Base-by-base conservation (phyloP, 371 early-diverging fungal genomes). In the Gilbertella persicaria region DNA sequence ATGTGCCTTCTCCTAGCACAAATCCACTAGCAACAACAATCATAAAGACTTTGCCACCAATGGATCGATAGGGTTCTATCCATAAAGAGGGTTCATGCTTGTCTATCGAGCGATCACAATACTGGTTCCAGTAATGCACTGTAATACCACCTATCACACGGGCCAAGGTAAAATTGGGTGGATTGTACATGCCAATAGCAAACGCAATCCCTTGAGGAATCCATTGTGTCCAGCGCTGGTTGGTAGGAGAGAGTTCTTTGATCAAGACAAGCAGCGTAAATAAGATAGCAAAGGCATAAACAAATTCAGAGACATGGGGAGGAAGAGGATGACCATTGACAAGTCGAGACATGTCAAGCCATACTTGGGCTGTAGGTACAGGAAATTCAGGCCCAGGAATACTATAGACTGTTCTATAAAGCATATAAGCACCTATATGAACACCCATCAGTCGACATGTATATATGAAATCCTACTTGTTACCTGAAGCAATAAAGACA, bases 131-230 rank as follows among this genome's bases (percentile, higher is more conserved):
- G 28, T 58, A 50, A 17, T 77, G 30, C 0, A 71, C 71, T 2
- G 73, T 57, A 6, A 85, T 47, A 5, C 88, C 90, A 19, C 92
- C 92, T 14, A 87, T 71, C 1, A 88, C 83, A 2, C 92, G 81
- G 21, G 90, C 87, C 38, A 90, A 57, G 2, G 89, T 89, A 48
- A 89, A 91, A 53, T 83, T 86, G 14, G 92, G 92, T 14, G 90
- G 82, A 66, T 89, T 91, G 64, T 90, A 91, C 65, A 91, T 91
- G 17, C 92, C 92, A 30, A 91, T 87, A 10, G 92, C 90, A 74
- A 91, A 91, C 1, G 90, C 90, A 28, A 90, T 90, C 0, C 90
- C 90, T 29, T 84, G 84, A 6, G 90, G 89, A 48, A 88, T 70
- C 60, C 69, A 83, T 1, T 57, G 61, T 12, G 68, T 39, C 75